Evolutionary conservation across 202 grass and related monocot genomes (phyloP).

Genomic region (Tripidium arundinaceum): DNA sequence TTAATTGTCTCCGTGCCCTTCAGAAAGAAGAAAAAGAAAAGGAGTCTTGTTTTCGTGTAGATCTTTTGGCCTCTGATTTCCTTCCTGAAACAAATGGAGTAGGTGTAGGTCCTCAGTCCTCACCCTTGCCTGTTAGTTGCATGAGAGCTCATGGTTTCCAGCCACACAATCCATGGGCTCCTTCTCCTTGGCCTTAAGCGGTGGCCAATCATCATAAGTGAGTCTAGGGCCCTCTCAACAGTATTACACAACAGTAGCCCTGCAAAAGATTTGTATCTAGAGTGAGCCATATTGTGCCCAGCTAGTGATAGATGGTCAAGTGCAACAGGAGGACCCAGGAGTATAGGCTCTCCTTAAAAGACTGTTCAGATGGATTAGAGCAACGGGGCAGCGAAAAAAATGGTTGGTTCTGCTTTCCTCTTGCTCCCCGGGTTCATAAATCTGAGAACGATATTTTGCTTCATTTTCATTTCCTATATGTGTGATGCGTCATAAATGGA

Average conservation of each 20-base stretch:
- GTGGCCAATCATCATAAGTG: conserved; percentile 52
- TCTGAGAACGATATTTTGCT: conserved; percentile 18
- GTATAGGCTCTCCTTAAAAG: conserved; percentile 28
- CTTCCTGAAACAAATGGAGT: conserved; percentile 31
- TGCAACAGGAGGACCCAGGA: conserved; percentile 47
- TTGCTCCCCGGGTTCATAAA: not conserved
- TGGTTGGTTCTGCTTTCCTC: conserved; percentile 8
- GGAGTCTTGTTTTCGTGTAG: conserved; percentile 12
- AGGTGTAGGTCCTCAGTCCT: conserved; percentile 27
- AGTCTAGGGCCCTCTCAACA: conserved; percentile 44
- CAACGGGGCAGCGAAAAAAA: conserved; percentile 4
- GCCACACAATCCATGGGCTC: conserved; percentile 43
- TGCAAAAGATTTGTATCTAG: conserved; percentile 51
- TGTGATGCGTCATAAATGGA: not conserved
- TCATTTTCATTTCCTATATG: not conserved
- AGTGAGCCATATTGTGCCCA: conserved; percentile 30
- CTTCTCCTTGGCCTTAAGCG: conserved; percentile 37
- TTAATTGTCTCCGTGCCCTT: conserved; percentile 6
- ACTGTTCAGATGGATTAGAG: conserved; percentile 43
- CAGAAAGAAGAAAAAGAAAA: not conserved
- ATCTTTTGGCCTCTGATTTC: not conserved
- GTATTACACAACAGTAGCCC: conserved; percentile 40
- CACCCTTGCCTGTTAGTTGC: conserved; percentile 16
- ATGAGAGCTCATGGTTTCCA: conserved; percentile 43
- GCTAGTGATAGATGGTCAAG: conserved; percentile 38